Evolutionary conservation across 1,284 basidiomycete species (phyloP), one percentile per base, ranked within the genome.

Genomic region (Termitomyces sp.): DNA sequence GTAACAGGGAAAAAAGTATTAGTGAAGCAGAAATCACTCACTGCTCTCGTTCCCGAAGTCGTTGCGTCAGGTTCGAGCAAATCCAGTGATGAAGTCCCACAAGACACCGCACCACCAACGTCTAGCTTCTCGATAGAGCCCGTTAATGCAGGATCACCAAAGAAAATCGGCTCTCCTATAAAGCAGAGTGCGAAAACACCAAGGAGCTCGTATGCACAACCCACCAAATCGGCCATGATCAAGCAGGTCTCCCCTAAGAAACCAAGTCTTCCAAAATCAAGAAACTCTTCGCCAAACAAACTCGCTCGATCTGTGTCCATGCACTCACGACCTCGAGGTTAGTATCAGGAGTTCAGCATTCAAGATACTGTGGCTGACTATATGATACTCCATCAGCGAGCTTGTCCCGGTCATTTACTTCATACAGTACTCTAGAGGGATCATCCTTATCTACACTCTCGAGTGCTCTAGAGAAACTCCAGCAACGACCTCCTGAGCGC

Each of bases 401-500:
- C 5, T 24, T 68, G 8, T 58, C 64, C 13, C 64, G 64, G 21
- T 62, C 67, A 8, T 68, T 65, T 30, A 62, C 62, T 36, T 57
- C 65, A 33, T 59, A 64, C 44, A 52, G 62, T 17, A 62, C 62
- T 39, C 31, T 65, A 10, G 54, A 54, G 28, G 66, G 66, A 10
- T 76, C 75, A n/a, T 75, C 76, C 1, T 56, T 78, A 26, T 73
- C 78, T 3, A 84, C 72, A 2, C 71, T 88, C 10, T 80, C 81
- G 10, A 74, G 74, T 58, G 84, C 84, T 1, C 70, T 88, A 19
- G 79, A 85, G 62, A 83, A 81, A 61, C 70, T 88, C n/a, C 75
- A 76, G 36, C 78, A 77, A 64, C 82, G 82, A 0, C 73, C 81
- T 1, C 85, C 84, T 3, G 71, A 72, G 21, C 67, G 85, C 41